Base-by-base conservation (phyloP, 2,329 filamentous ascomycete genomes). In the Claviceps purpurea region DNA sequence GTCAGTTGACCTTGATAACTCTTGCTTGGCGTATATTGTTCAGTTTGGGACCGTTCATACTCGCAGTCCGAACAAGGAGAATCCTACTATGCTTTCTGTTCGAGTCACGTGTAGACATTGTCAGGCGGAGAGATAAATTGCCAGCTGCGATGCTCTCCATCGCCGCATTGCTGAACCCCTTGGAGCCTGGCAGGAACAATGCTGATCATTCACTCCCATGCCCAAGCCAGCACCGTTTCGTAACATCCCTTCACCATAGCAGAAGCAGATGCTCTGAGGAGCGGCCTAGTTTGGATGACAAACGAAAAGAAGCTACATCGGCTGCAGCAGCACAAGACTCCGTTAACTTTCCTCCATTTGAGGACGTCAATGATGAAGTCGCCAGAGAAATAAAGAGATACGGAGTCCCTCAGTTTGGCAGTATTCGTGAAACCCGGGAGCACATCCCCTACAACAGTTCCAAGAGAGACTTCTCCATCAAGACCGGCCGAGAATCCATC, bases 401-500 rank as follows among this genome's bases (percentile, higher is more conserved):
- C 69, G 70, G 41, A 72, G 73, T 96, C 50, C 77, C 74, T 51
- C 85, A 87, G 1, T 72, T 82, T 57, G 79, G 79, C 2, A 70
- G 74, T 55, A 88, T 85, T 56, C 68, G 71, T 47, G 71, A 77
- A 34, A 84, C 75, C 55, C 78, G 79, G 57, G 76, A 82, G 50
- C 89, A 91, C 61, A 95, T 96, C 54, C 91, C 91, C 0, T 97
- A 97, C 69, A 90, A 89, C 62, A 95, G 90, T 64, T 87, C 89
- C 58, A 97, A 96, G 74, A 95, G 94, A 67, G 78, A 84, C 55
- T 95, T 96, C 61, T 79, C 83, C 56, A 80, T 84, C 57, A 94
- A 88, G 72, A 97, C 91, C 3, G 88, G 89, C 1, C 76, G 89
- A 51, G 87, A 94, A 59, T 85, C 84, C 55, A 94, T 96, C 59